Percentiles rank a stretch among this genome's conserved stretches.
Conservation (phyloP, 306 rosid genomes). For the Dalbergia cultrata region DNA sequence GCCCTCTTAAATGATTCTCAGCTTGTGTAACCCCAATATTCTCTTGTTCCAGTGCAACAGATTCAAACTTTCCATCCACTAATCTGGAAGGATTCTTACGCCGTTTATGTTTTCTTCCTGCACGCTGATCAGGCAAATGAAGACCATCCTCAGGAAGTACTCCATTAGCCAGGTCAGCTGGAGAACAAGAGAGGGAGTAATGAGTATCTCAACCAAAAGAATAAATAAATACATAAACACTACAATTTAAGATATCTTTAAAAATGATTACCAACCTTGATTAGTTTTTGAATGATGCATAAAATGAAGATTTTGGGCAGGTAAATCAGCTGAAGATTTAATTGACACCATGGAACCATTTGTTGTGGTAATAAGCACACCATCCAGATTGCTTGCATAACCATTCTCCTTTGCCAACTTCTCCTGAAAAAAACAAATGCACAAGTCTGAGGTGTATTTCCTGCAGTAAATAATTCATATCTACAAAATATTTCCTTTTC, state of each 20-base stretch:
- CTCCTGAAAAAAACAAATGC: constrained; percentile 57
- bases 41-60: constrained; percentile 46
- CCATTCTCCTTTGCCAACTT: constrained; percentile 60
- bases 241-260: constrained; percentile 42
- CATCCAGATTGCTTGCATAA: constrained; percentile 54
- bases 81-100: constrained; percentile 68
- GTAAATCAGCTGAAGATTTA: constrained; percentile 52
- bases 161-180: constrained; percentile 65
- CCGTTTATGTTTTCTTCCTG: constrained; percentile 73
- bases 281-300: constrained; percentile 51
- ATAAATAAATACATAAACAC: constrained; percentile 2
- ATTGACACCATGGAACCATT: constrained; percentile 57
- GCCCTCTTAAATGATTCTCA: constrained; percentile 59
- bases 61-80: constrained; percentile 64
- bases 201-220: constrained; percentile 36
- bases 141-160: constrained; percentile 66
- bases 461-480: constrained; percentile 30
- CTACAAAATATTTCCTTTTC: constrained; percentile 27
- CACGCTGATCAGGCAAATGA: constrained; percentile 64
- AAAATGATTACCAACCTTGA: constrained; percentile 62
- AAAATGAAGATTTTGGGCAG: constrained; percentile 49
- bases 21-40: constrained; percentile 51
- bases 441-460: constrained; percentile 46
- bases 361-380: constrained; percentile 47
- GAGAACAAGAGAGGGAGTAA: constrained; percentile 39